Evolutionary conservation across 140 eudicot genomes (phyloP), one percentile per base, ranked within the genome.

Genomic region (Cichorium intybus): DNA sequence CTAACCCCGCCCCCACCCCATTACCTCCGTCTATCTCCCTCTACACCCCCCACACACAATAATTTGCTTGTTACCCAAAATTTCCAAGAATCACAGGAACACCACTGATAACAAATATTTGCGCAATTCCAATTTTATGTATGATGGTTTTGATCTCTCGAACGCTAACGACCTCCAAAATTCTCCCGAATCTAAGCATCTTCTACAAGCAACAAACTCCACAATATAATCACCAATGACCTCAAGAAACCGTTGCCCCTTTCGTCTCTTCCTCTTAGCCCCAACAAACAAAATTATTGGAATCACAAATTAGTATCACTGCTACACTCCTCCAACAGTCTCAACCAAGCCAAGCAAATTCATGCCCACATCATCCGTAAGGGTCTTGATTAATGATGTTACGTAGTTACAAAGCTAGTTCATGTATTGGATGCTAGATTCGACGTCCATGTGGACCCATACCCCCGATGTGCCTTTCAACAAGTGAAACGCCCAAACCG

Each of bases 401-500:
- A 48, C 48, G 68, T 82, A 21, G 24, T 71, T 45, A 64, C 86
- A 10, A 85, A 86, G 59, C 80, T 86, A 37, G 3, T 86, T 31
- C 84, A 89, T 24, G 73, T 50, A 31, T 79, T 86, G 18, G 28
- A 16, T 16, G 61, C 79, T 21, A 67, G 64, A 22, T 18, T 80
- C 11, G 61, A 62, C 22, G 77, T 68, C 17, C 76, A 87, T 0
- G 62, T 72, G 65, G 69, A 73, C 51, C 62, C 76, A 6, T 88
- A 88, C 70, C 81, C 85, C 3, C 69, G 21, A 27, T 46, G 47
- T 9, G 55, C 79, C 6, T 82, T 84, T 22, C 37, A 77, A 17
- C 89, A 82, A 52, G 87, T 88, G 16, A 60, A 53, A 3, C 31
- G 50, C 41, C 87, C 80, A 15, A 85, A 88, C 74, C 71, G 83